Evolutionary conservation across 2,329 filamentous ascomycete genomes (phyloP).

Genomic region (Akanthomyces dipterigenus): DNA sequence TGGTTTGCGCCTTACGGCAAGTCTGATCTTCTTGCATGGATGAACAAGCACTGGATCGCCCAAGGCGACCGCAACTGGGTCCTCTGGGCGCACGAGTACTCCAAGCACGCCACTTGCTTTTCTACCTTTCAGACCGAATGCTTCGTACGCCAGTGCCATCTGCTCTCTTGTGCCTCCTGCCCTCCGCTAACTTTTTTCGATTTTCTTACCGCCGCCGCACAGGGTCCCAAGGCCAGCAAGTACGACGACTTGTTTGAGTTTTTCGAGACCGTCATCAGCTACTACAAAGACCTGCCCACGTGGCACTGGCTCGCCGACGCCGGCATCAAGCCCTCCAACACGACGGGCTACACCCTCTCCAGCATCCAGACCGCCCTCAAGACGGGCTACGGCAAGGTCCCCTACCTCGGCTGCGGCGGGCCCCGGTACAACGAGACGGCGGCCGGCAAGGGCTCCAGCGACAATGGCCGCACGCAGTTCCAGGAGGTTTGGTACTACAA

Average conservation of each 20-base stretch:
- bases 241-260: slow-evolving; percentile 57
- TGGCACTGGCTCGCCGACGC: slow-evolving; percentile 50
- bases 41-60: slow-evolving; percentile 59
- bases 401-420: slow-evolving; percentile 56
- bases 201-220: background rate
- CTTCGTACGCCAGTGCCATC: slow-evolving; percentile 33
- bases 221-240: slow-evolving; percentile 45
- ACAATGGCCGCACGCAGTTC: slow-evolving; percentile 51
- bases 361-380: slow-evolving; percentile 45
- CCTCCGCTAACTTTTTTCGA: background rate
- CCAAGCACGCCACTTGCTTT: slow-evolving; percentile 63
- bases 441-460: slow-evolving; percentile 45
- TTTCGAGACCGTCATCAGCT: slow-evolving; percentile 53
- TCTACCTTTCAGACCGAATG: slow-evolving; percentile 58
- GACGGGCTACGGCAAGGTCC: slow-evolving; percentile 43
- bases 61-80: slow-evolving; percentile 48
- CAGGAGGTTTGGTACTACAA: slow-evolving; percentile 63
- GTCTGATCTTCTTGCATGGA: slow-evolving; percentile 55
- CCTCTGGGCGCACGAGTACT: slow-evolving; percentile 63
- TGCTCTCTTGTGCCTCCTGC: background rate
- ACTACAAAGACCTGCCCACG: slow-evolving; percentile 53
- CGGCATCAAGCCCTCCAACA: slow-evolving; percentile 52
- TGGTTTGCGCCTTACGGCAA: slow-evolving; percentile 53
- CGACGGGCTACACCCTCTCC: slow-evolving; percentile 46
- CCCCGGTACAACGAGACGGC: slow-evolving; percentile 54